phyloP scores from a whole-genome alignment of 345 rosid species.

The Citrus sp. region DNA sequence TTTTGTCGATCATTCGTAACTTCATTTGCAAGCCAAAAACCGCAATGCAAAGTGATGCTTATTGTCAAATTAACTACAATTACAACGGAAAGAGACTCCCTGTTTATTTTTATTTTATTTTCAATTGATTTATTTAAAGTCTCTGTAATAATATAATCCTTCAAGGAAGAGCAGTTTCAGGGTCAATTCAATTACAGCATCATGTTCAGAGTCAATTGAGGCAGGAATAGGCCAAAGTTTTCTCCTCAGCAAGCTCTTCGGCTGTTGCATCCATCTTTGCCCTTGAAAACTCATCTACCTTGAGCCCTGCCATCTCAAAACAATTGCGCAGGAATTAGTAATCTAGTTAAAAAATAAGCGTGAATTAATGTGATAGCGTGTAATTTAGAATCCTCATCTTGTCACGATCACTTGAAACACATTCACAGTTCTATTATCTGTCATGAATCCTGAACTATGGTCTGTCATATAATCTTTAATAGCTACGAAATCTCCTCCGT shows the following conservation, averaged over 20 bases:
- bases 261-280: slow-evolving; percentile 74
- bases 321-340: neutral
- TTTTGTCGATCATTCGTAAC: no score
- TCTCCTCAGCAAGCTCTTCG: slow-evolving; percentile 74
- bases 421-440: no score
- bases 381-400: neutral
- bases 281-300: slow-evolving; percentile 68
- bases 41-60: neutral
- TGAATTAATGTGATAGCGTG: neutral
- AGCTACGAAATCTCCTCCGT: neutral
- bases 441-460: neutral
- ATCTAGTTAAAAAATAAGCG: neutral
- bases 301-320: slow-evolving; percentile 40
- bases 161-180: neutral
- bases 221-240: slow-evolving; percentile 55
- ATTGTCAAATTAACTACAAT: neutral
- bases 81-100: neutral
- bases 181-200: neutral
- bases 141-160: neutral
- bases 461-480: neutral
- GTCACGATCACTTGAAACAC: no score
- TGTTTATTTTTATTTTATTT: neutral
- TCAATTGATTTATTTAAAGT: neutral
- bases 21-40: neutral
- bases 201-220: slow-evolving; percentile 27